Percentiles rank a stretch among this genome's conserved stretches.
Evolutionary conservation across 768 basidiomycete species (phyloP).

Genomic region (Dioszegia aurantiaca): DNA sequence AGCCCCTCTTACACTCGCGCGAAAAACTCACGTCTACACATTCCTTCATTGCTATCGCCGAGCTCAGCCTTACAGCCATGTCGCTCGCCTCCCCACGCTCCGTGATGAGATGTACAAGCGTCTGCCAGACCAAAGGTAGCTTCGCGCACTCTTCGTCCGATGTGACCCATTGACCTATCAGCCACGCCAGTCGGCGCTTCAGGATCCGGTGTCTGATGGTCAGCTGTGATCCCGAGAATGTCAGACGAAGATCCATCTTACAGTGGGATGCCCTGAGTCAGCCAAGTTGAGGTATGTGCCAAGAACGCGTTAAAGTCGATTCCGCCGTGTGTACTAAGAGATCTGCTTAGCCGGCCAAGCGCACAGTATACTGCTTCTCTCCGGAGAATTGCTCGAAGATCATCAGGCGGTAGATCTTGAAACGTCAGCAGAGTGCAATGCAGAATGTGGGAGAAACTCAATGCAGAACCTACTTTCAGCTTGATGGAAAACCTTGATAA

Average conservation of each 20-base stretch:
- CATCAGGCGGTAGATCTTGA: slow-evolving; percentile 30
- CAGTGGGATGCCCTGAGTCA: slow-evolving; percentile 32
- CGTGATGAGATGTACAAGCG: slow-evolving; percentile 69
- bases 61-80: slow-evolving; percentile 79
- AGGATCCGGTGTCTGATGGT: slow-evolving; percentile 74
- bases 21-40: slow-evolving; percentile 71
- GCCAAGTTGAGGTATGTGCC: slow-evolving; percentile 25
- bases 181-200: slow-evolving; percentile 92
- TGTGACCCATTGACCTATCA: slow-evolving; percentile 80
- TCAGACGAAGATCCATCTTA: slow-evolving; percentile 13
- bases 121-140: slow-evolving; percentile 69
- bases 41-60: slow-evolving; percentile 72
- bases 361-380: slow-evolving; percentile 49
- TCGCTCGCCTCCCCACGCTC: slow-evolving; percentile 71
- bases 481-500: slow-evolving; percentile 36
- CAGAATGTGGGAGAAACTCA: neutral
- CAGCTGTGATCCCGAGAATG: slow-evolving; percentile 10
- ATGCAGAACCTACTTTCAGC: slow-evolving; percentile 30
- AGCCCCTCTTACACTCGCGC: too few species aligned
- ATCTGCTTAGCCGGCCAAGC: slow-evolving; percentile 41
- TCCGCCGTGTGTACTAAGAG: slow-evolving; percentile 33
- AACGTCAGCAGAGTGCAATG: slow-evolving; percentile 7
- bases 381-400: slow-evolving; percentile 36
- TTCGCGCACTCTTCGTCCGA: slow-evolving; percentile 61
- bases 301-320: slow-evolving; percentile 40